phyloP scores from a whole-genome alignment of 495 filamentous ascomycete genomes.

The Xylaria cubensis region DNA sequence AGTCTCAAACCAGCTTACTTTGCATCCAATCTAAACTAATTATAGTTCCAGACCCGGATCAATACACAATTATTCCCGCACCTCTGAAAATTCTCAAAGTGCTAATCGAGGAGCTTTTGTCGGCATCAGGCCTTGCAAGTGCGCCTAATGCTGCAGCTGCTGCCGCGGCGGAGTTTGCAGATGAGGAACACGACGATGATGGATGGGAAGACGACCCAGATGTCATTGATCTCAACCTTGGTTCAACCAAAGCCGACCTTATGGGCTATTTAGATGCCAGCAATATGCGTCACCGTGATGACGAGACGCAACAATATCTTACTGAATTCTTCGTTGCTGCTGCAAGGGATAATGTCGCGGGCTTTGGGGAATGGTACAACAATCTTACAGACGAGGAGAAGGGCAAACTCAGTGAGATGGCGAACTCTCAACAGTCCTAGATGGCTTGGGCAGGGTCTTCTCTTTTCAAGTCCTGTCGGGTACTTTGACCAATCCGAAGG shows the following conservation, averaged over 20 bases:
- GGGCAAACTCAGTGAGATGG: constrained; percentile 65
- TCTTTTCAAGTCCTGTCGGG: neutral
- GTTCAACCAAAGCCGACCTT: constrained; percentile 71
- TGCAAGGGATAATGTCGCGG: constrained; percentile 67
- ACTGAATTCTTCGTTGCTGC: constrained; percentile 80
- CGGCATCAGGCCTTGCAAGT: constrained; percentile 58
- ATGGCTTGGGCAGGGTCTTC: neutral
- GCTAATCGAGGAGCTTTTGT: constrained; percentile 83
- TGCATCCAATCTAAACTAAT: constrained; percentile 25
- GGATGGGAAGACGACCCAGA: constrained; percentile 93
- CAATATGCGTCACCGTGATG: constrained; percentile 75
- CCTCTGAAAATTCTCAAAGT: constrained; percentile 96
- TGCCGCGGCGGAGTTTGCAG: constrained; percentile 59
- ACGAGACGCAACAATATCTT: constrained; percentile 88
- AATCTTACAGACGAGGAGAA: constrained; percentile 76
- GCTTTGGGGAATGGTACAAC: constrained; percentile 76
- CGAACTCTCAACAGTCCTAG: constrained; percentile 25
- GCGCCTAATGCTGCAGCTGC: constrained; percentile 63
- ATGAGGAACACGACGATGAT: constrained; percentile 70
- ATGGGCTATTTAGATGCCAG: constrained; percentile 75
- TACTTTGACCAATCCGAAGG: neutral
- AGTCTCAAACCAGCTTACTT: constrained; percentile 28
- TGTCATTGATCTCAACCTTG: constrained; percentile 72
- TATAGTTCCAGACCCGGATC: constrained; percentile 71
- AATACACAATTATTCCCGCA: constrained; percentile 85